These are phyloP conservation scores for Ambrosia trifida DNA, from an alignment of 129 eudicot species.

Conservation along the genomic window DNA sequence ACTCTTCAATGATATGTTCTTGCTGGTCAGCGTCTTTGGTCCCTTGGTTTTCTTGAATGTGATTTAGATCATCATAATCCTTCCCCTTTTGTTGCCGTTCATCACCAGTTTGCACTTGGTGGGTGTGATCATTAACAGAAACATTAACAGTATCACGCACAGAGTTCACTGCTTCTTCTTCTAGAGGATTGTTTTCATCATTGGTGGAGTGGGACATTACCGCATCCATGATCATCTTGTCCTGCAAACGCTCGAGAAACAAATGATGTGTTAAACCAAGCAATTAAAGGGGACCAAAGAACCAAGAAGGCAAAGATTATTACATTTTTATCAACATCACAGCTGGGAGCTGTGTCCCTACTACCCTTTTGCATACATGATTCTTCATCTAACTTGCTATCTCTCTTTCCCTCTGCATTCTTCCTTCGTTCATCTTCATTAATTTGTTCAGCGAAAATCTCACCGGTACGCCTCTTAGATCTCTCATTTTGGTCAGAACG, in stretches of 20 bases:
- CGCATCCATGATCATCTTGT: neutral
- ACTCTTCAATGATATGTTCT: neutral
- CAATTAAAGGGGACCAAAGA: neutral
- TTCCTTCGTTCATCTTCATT: neutral
- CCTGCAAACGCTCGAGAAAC: neutral
- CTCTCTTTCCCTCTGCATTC: constrained; percentile 11
- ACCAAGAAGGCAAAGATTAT: neutral
- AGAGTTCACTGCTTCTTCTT: neutral
- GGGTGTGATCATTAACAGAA: neutral
- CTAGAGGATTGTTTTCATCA: neutral
- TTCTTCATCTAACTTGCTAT: neutral
- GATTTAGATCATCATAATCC: neutral
- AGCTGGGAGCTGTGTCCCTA: neutral
- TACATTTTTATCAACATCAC: neutral
- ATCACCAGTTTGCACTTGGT: neutral
- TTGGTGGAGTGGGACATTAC: neutral
- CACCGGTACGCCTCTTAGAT: neutral
- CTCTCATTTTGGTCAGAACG: neutral
- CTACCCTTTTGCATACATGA: neutral
- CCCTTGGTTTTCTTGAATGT: neutral
- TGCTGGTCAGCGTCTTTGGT: neutral
- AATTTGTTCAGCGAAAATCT: neutral
- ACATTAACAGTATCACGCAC: neutral
- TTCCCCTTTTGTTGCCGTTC: neutral
- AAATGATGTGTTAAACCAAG: neutral